These are phyloP conservation scores for Aspergillus fijiensis DNA, from an alignment of 2,329 filamentous ascomycete genomes.

Conservation along the genomic window DNA sequence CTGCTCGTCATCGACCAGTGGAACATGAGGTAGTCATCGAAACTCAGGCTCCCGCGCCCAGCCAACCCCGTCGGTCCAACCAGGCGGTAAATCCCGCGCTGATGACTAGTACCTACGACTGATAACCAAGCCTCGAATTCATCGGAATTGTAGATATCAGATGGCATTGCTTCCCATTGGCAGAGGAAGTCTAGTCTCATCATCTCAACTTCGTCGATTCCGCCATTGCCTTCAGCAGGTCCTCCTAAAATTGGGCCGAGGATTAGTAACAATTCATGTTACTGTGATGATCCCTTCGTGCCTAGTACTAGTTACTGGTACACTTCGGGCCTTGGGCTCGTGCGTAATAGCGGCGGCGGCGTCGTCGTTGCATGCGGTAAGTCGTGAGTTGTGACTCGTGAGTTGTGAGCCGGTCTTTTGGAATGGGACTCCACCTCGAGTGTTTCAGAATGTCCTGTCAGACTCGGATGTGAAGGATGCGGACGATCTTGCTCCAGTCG, in stretches of 20 bases:
- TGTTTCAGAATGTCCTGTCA: constrained; percentile 19
- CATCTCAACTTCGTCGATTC: background rate
- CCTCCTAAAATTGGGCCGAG: background rate
- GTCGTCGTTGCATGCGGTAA: constrained; percentile 3
- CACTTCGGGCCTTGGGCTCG: background rate
- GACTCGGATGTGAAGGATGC: constrained; percentile 1
- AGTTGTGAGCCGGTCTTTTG: constrained; percentile 10
- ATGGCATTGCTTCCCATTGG: background rate
- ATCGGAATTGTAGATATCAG: background rate
- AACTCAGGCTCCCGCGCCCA: background rate
- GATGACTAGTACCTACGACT: background rate
- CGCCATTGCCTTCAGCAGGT: background rate
- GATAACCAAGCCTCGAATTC: background rate
- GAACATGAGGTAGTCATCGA: background rate
- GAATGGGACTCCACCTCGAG: constrained; percentile 15
- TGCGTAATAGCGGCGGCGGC: constrained; percentile 12
- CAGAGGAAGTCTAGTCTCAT: background rate
- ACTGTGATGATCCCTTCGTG: background rate
- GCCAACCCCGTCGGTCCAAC: background rate
- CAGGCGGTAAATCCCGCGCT: background rate
- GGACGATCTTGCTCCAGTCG: background rate
- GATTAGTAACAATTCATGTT: too few relatives aligned
- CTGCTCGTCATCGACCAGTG: background rate
- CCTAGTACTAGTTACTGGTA: too few relatives aligned
- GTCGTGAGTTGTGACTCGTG: background rate